Percentiles rank a stretch among this genome's conserved stretches.
phyloP scores from a whole-genome alignment of 768 basidiomycete genomes.

The Pleurotus platypus region DNA sequence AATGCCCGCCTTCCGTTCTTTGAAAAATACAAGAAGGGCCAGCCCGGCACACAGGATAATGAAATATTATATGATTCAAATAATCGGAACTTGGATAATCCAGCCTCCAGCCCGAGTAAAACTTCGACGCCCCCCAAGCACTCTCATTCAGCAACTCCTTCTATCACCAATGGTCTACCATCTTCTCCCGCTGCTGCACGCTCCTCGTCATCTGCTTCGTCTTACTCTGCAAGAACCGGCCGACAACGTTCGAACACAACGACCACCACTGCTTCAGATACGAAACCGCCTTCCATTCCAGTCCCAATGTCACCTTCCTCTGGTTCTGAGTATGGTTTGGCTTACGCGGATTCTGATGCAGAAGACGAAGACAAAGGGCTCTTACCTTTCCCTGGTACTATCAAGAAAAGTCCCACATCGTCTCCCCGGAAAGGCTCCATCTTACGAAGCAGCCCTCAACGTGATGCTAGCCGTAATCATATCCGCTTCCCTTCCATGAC shows the following conservation, averaged over 20 bases:
- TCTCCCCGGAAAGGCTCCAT: conserved; percentile 19
- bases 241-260: conserved; percentile 4
- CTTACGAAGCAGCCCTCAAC: conserved; percentile 22
- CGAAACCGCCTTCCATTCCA: background rate
- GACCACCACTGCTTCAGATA: background rate
- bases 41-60: conserved; percentile 13
- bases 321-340: conserved; percentile 44
- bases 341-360: conserved; percentile 48
- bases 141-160: background rate
- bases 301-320: conserved; percentile 30
- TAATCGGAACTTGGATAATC: conserved; percentile 9
- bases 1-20: conserved; percentile 49
- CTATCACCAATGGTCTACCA: background rate
- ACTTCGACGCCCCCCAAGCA: background rate
- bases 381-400: conserved; percentile 12
- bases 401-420: conserved; percentile 19
- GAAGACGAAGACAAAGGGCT: conserved; percentile 27
- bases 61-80: conserved; percentile 4
- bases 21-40: conserved; percentile 46
- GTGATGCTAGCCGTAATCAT: conserved; percentile 9
- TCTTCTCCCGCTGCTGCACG: conserved; percentile 3
- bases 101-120: conserved; percentile 7
- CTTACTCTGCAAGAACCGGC: conserved; percentile 5
- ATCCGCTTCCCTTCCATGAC: conserved; percentile 5
- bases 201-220: conserved; percentile 1